phyloP scores from a whole-genome alignment of 2,329 filamentous ascomycete genomes.

The Sporothrix dimorphospora region DNA sequence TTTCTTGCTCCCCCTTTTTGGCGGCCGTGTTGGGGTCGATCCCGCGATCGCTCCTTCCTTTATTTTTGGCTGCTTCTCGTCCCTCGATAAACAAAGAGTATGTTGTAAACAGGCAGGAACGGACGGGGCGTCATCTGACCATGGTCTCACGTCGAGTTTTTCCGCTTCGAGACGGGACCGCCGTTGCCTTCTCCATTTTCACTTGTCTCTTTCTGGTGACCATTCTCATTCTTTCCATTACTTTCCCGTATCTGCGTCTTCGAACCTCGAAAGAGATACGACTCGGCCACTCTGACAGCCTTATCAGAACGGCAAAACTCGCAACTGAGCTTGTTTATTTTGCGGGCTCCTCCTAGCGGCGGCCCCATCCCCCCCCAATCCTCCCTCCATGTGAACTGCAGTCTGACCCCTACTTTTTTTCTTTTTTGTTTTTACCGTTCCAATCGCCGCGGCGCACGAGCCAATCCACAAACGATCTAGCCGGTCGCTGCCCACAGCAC shows the following conservation, averaged over 20 bases:
- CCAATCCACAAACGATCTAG: background rate
- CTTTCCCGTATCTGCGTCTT: background rate
- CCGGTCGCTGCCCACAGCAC: background rate
- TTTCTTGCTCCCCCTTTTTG: background rate
- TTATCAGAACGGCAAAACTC: conserved; percentile 5
- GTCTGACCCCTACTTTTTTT: background rate
- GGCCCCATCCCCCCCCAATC: background rate
- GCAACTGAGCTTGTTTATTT: background rate
- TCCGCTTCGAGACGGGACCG: background rate
- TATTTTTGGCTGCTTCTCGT: background rate
- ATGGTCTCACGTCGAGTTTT: background rate
- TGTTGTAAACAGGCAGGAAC: background rate
- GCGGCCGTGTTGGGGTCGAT: background rate
- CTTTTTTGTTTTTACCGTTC: background rate
- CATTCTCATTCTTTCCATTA: background rate
- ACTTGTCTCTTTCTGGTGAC: background rate
- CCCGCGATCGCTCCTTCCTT: background rate
- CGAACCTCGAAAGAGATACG: background rate
- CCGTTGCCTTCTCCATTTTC: background rate
- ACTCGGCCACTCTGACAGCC: conserved; percentile 15
- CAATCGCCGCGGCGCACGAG: background rate
- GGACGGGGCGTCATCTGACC: background rate
- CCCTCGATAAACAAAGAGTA: conserved; percentile 13
- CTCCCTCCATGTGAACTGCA: background rate
- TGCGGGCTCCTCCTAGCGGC: conserved; percentile 6